Conservation (phyloP, 306 rosid genomes). For the Malus fusca region DNA sequence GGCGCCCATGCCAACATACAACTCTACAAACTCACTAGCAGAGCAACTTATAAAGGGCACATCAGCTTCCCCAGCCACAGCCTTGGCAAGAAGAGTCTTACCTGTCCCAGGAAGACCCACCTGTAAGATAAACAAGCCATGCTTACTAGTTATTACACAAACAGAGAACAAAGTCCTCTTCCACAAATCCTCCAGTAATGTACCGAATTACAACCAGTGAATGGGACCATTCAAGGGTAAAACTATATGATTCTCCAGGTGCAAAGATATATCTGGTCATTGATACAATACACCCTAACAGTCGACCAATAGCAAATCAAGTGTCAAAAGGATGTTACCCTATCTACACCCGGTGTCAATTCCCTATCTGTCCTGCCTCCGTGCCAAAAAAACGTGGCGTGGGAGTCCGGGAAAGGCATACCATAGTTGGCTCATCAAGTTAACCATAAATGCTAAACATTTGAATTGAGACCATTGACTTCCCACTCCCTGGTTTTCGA, state of each 20-base stretch:
- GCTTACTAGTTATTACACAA: conserved; percentile 14
- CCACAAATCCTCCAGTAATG: conserved; percentile 5
- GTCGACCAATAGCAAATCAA: not conserved
- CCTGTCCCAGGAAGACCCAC: conserved; percentile 99
- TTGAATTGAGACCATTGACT: not conserved
- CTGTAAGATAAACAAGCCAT: conserved; percentile 42
- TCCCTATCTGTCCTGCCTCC: not conserved
- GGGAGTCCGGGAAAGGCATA: not conserved
- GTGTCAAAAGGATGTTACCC: not conserved
- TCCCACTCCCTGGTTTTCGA: not conserved
- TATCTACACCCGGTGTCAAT: not conserved
- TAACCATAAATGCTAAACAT: not conserved
- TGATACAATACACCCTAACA: not conserved
- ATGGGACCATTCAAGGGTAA: conserved; percentile 3
- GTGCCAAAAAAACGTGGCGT: not conserved
- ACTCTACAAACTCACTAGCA: conserved; percentile 97
- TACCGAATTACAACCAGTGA: not conserved
- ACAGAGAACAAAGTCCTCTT: not conserved
- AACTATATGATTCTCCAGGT: not conserved
- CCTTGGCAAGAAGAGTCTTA: conserved; percentile 97
- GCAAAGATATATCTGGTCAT: conserved; percentile 1
- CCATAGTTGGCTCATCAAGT: not conserved
- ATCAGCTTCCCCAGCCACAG: conserved; percentile 98
- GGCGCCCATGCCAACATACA: conserved; percentile 99
- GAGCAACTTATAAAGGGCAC: conserved; percentile 97